Percentiles rank a stretch among this genome's conserved stretches.
Conservation (phyloP, 2,329 filamentous ascomycete species). For the Tolypocladium amazonense region DNA sequence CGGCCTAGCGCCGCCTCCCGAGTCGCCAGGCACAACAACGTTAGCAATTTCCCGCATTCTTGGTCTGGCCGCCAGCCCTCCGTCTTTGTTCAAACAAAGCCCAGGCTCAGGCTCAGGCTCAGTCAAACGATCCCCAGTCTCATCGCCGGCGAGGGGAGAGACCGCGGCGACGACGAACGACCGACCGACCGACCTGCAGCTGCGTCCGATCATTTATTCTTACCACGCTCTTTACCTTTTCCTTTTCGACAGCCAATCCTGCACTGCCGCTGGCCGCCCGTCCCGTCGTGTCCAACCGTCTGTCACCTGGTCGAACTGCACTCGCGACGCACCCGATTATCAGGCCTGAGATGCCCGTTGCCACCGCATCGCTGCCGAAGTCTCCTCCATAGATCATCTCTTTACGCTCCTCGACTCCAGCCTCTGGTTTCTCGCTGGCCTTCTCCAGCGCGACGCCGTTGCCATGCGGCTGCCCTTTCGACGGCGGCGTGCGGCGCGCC, state of each 20-base stretch:
- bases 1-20: slow-evolving; percentile 11
- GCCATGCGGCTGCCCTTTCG: slow-evolving; percentile 38
- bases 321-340: background rate
- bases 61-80: slow-evolving; percentile 6
- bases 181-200: background rate
- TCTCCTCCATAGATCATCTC: background rate
- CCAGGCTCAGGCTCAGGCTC: slow-evolving; percentile 1
- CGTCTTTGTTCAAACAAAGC: slow-evolving; percentile 2
- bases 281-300: background rate
- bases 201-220: slow-evolving; percentile 6
- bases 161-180: slow-evolving; percentile 3
- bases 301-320: background rate
- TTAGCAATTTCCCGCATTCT: slow-evolving; percentile 27
- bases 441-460: slow-evolving; percentile 9
- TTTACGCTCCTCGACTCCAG: background rate
- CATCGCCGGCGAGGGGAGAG: slow-evolving; percentile 4
- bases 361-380: background rate
- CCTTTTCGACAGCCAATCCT: background rate
- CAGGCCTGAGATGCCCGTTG: slow-evolving; percentile 1
- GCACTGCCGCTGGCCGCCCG: background rate
- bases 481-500: slow-evolving; percentile 30
- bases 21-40: slow-evolving; percentile 17
- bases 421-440: background rate
- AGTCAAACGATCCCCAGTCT: slow-evolving; percentile 2
- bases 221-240: slow-evolving; percentile 6